These are phyloP conservation scores for Vitis hybrid DNA, from an alignment of 177 flowering plant genomes.

Conservation along the genomic window DNA sequence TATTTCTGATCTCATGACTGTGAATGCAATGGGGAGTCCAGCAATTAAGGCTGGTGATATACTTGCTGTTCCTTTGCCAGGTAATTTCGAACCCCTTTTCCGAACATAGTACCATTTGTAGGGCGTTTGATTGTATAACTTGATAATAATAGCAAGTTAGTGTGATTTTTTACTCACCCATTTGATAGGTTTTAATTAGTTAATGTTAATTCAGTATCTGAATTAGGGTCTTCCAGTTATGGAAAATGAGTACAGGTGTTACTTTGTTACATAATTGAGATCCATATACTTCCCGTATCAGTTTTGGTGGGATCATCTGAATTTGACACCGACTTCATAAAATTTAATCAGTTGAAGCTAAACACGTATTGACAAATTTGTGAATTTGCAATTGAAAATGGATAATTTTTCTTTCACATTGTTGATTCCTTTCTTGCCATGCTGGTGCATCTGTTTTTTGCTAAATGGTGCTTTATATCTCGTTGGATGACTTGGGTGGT, in stretches of 20 bases:
- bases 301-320: no score
- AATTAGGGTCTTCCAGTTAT: no score
- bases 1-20: conserved; percentile 79
- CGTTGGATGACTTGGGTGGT: conserved; percentile 5
- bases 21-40: conserved; percentile 76
- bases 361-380: not conserved
- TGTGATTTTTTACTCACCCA: no score
- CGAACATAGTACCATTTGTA: not conserved
- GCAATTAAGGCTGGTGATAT: conserved; percentile 72
- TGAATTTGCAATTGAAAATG: not conserved
- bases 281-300: no score
- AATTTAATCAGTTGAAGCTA: no score
- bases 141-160: no score
- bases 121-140: not conserved
- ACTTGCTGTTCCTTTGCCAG: conserved; percentile 86
- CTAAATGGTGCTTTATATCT: not conserved
- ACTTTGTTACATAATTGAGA: no score
- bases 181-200: no score
- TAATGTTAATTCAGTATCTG: no score
- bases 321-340: no score
- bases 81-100: conserved; percentile 28
- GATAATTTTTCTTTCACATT: not conserved
- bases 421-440: not conserved
- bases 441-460: not conserved
- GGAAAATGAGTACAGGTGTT: no score